Percentiles rank a stretch among this genome's conserved stretches.
Conservation (phyloP, 257 asterid species). For the Nicotiana otophora region DNA sequence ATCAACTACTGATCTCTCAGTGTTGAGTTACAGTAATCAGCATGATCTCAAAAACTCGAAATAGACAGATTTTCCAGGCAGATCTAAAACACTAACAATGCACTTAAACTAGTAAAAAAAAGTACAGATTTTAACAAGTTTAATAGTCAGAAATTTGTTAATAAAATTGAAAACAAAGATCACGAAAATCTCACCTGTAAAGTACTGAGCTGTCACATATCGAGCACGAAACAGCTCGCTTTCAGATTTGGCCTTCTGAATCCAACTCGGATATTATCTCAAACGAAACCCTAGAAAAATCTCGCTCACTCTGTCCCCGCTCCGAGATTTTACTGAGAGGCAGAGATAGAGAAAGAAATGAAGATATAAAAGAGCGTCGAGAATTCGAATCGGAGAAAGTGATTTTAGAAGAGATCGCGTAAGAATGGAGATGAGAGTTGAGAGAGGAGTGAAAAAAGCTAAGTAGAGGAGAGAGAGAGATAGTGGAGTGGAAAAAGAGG, state of each 20-base stretch:
- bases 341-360: slow-evolving; percentile 4
- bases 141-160: not conserved
- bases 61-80: not conserved
- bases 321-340: not conserved
- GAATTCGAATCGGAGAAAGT: not conserved
- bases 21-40: not conserved
- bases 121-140: not conserved
- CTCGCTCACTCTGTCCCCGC: not conserved
- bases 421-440: not conserved
- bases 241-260: not conserved
- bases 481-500: not conserved
- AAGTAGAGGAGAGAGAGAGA: not conserved
- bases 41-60: not conserved
- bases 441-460: not conserved
- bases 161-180: not conserved
- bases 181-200: not conserved
- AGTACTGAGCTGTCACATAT: not conserved
- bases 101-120: not conserved
- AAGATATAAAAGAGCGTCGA: not conserved
- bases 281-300: slow-evolving; percentile 5
- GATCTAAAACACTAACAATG: slow-evolving; percentile 6
- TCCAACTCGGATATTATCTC: not conserved
- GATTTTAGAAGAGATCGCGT: slow-evolving; percentile 4
- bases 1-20: not conserved
- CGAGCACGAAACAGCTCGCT: not conserved